Evolutionary conservation across 1,284 basidiomycete species (phyloP).

Genomic region (Trichosporon inkin): DNA sequence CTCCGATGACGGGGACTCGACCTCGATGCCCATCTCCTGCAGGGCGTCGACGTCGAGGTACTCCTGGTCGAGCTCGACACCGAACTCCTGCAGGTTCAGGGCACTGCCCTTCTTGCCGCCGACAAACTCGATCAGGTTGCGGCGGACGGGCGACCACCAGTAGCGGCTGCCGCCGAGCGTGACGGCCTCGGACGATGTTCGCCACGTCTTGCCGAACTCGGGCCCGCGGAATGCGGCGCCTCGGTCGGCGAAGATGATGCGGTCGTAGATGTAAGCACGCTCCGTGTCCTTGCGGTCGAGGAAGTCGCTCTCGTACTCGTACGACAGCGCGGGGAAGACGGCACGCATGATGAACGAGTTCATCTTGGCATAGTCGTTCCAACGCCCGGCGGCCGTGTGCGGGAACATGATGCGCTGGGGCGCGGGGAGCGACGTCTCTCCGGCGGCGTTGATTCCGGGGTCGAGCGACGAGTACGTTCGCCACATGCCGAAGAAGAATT

Average conservation of each 20-base stretch:
- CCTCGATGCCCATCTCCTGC: constrained; percentile 21
- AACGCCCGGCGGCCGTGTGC: constrained; percentile 65
- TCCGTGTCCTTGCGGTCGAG: constrained; percentile 61
- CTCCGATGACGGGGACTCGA: constrained; percentile 4
- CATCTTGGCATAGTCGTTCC: constrained; percentile 74
- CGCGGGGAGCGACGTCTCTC: constrained; percentile 62
- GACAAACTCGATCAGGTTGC: constrained; percentile 66
- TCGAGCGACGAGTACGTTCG: constrained; percentile 77
- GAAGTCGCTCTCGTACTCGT: constrained; percentile 58
- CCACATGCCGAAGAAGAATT: constrained; percentile 77
- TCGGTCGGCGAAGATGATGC: constrained; percentile 75
- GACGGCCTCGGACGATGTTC: constrained; percentile 69
- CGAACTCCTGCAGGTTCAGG: constrained; percentile 43
- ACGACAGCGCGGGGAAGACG: constrained; percentile 64
- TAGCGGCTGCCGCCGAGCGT: constrained; percentile 65
- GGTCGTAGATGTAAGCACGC: constrained; percentile 70
- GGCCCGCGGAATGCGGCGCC: constrained; percentile 70
- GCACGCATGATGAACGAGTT: constrained; percentile 67
- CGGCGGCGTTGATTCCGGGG: constrained; percentile 60
- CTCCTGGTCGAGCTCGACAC: constrained; percentile 27
- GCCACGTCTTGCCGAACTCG: constrained; percentile 64
- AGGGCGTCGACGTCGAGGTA: constrained; percentile 28
- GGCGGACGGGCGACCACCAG: constrained; percentile 76
- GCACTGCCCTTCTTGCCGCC: constrained; percentile 43
- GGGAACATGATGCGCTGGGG: constrained; percentile 70